A percentile compares a stretch with the other conserved stretches of the same genome.
Conservation (phyloP, 2,329 filamentous ascomycete genomes). For the Monilinia vaccinii-corymbosi region DNA sequence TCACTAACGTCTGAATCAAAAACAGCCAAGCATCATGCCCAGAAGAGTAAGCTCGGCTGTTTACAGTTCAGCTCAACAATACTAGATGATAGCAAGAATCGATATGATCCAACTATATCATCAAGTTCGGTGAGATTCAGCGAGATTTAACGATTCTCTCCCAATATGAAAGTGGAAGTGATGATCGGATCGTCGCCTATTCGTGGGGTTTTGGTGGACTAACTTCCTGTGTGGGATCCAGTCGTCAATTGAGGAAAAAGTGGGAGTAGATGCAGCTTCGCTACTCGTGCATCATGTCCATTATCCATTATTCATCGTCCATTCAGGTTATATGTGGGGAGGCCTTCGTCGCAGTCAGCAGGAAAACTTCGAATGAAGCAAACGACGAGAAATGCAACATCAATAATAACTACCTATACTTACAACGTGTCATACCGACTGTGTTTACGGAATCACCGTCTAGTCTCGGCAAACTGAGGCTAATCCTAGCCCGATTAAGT, state of each 20-base stretch:
- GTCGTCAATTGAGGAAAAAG: neutral
- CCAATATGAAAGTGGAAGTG: neutral
- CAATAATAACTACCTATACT: slow-evolving; percentile 3
- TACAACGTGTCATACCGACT: neutral
- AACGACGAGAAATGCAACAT: neutral
- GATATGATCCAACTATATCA: neutral
- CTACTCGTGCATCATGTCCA: neutral
- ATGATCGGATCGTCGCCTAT: slow-evolving; percentile 9
- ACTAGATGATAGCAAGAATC: neutral
- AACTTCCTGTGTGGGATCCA: neutral
- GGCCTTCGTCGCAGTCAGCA: slow-evolving; percentile 1
- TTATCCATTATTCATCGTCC: no score
- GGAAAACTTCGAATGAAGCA: neutral
- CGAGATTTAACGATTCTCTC: slow-evolving; percentile 1
- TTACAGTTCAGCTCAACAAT: slow-evolving; percentile 5
- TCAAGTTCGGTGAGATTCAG: neutral
- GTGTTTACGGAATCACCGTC: neutral
- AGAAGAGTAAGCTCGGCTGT: neutral
- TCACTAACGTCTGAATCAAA: neutral
- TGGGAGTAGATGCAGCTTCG: neutral
- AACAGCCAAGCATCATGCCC: neutral
- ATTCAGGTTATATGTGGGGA: slow-evolving; percentile 3
- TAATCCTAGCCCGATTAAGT: no score
- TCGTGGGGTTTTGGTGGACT: slow-evolving; percentile 9
- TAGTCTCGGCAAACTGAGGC: no score